Evolutionary conservation across 768 basidiomycete genomes (phyloP), one percentile per base, ranked within the genome.

Genomic region (Collybiopsis confluens): DNA sequence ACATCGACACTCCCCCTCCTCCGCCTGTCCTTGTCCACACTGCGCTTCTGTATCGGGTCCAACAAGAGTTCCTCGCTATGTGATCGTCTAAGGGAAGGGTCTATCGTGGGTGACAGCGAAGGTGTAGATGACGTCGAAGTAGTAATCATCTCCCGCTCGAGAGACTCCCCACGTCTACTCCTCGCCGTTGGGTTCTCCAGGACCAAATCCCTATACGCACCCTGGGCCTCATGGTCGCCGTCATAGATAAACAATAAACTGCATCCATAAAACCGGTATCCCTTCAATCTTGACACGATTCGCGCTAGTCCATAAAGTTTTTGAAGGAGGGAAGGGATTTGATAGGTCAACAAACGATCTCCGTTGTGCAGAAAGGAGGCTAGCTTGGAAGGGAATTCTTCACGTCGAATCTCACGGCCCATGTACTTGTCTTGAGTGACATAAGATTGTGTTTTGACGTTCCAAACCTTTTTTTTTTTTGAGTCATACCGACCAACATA

Each of bases 201-300:
- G 5, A 78, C 77, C 37, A 78, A 80, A 10, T 77, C 67, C 16
- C 82, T 77, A 65, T 88, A 85, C 18, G 76, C 78, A 61, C 91
- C 87, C 69, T 98, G 97, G 1, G 83, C 80, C 60, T 94, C 92
- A 41, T 75, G 78, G 65, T 98, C 95, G 38, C 97, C 97, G 65
- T 99, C 97, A 68, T 99, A 99, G 65, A 98, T 96, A 65, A 98
- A 81, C 49, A 99, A 83, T 43, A 99, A 81, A 59, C 90, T 93
- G 71, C 96, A 98, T 13, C 97, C 97, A 65, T 99, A 99, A 70
- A 99, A 98, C 45, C 97, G 85, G 72, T 91, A 99, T n/a, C 97
- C 93, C 61, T 88, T 90, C 56, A 99, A 74, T 7, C 88, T 82
- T 65, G 86, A 78, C 62, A 98, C 79, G 71, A 98, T 97, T 45